A percentile compares a stretch with the other conserved stretches of the same genome.
Evolutionary conservation across 345 rosid genomes (phyloP).

Genomic region (Eucalyptus marginata): DNA sequence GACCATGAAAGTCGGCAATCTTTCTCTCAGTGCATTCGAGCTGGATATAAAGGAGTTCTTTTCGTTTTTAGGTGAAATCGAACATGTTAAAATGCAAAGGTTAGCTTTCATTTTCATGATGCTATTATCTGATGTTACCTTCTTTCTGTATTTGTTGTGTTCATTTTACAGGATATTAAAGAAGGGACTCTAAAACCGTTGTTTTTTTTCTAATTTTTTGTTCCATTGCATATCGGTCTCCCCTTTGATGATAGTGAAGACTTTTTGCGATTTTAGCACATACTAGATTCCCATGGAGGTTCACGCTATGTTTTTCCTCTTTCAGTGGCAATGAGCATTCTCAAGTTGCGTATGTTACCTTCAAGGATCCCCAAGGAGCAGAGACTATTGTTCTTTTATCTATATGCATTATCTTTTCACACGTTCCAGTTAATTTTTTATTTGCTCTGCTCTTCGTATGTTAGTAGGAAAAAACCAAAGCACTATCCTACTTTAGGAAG

Average conservation of each 20-base stretch:
- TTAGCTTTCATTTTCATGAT: too few relatives aligned
- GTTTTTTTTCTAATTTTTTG: too few relatives aligned
- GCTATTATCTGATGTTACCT: too few relatives aligned
- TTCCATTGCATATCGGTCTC: too few relatives aligned
- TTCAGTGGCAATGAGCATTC: constrained; percentile 43
- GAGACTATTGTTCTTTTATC: constrained; percentile 71
- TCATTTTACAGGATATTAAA: too few relatives aligned
- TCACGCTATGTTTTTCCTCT: background rate
- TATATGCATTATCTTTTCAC: constrained; percentile 8
- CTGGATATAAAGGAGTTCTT: too few relatives aligned
- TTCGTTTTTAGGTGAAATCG: too few relatives aligned
- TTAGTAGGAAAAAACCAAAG: background rate
- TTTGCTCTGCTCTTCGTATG: background rate
- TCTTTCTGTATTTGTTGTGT: too few relatives aligned
- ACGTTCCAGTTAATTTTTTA: background rate
- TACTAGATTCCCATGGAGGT: background rate
- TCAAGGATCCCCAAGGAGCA: constrained; percentile 90
- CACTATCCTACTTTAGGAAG: background rate
- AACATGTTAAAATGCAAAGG: too few relatives aligned
- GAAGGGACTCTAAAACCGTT: too few relatives aligned
- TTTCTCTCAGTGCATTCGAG: too few relatives aligned
- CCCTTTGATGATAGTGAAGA: background rate
- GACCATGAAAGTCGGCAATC: too few relatives aligned
- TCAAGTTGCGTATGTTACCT: constrained; percentile 68
- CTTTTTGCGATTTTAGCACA: background rate